Conservation (phyloP, 352 stramenopile species). For the Globisporangium middletonii region DNA sequence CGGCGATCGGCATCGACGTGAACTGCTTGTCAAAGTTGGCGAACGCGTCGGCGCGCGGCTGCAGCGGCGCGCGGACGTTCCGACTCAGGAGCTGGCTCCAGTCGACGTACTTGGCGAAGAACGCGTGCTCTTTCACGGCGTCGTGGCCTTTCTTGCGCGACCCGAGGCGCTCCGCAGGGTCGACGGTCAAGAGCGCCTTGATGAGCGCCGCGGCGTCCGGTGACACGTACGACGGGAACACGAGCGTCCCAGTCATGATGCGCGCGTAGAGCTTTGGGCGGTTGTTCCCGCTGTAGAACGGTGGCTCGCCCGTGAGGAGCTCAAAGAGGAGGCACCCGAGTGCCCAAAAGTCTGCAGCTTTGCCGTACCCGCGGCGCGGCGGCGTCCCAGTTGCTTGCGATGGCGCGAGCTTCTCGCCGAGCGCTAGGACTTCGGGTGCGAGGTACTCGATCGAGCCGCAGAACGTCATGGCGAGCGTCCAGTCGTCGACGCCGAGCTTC, state of each 20-base stretch:
- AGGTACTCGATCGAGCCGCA: constrained; percentile 89
- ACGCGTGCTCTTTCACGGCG: constrained; percentile 58
- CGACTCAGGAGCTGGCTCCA: constrained; percentile 45
- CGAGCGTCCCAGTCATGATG: constrained; percentile 39
- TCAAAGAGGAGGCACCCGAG: constrained; percentile 86
- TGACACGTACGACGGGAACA: constrained; percentile 51
- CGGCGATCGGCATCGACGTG: constrained; percentile 68
- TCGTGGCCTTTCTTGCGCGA: constrained; percentile 24
- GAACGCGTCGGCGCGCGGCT: constrained; percentile 58
- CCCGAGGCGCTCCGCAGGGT: constrained; percentile 57
- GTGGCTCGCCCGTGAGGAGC: constrained; percentile 83
- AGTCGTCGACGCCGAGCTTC: constrained; percentile 63
- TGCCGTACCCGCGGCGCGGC: constrained; percentile 63
- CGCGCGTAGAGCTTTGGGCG: constrained; percentile 51
- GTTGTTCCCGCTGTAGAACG: constrained; percentile 76
- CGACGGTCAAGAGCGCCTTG: constrained; percentile 32
- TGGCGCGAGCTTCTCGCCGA: constrained; percentile 24
- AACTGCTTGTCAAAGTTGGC: constrained; percentile 87
- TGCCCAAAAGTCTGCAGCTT: constrained; percentile 87
- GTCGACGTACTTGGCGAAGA: constrained; percentile 66
- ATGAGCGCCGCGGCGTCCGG: constrained; percentile 49
- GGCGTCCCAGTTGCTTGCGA: not conserved
- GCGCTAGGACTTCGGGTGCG: constrained; percentile 64
- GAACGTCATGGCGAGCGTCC: constrained; percentile 64
- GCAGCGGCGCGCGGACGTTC: constrained; percentile 48